Evolutionary conservation across 2,329 filamentous ascomycete genomes (phyloP), one percentile per base, ranked within the genome.

Genomic region (Cordyceps sp.): DNA sequence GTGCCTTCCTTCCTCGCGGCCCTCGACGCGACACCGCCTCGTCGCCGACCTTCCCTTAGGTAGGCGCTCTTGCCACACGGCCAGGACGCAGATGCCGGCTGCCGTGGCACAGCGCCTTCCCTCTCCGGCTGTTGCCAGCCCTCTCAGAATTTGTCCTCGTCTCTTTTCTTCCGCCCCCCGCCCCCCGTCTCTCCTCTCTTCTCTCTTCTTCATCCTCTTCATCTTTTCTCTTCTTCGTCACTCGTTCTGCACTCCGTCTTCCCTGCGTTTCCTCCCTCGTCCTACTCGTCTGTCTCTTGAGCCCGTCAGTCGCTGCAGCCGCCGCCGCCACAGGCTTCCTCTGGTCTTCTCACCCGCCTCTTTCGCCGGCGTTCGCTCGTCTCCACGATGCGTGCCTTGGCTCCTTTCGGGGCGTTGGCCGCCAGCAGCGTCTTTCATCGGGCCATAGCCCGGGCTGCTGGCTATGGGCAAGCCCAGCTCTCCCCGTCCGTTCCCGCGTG

Each of bases 331-430:
- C 21, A 24, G 25, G 10, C n/a, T 21, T 15, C n/a, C 10, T 30
- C 10, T 14, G 19, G 3, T 28, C 32, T 4, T 29, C 8, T 14
- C 13, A 10, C 8, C n/a, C 10, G 6, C 7, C 23, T 14, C 21
- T 10, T n/a, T 18, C 34, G n/a, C n/a, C n/a, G n/a, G n/a, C n/a
- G n/a, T n/a, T n/a, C n/a, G n/a, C n/a, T n/a, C n/a, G n/a, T 32
- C 32, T 32, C 30, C 43, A 51, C 40, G 42, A 64, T 64, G 60
- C 58, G 55, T 46, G 42, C 47, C 33, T 36, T 39, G 37, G 42
- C 48, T 29, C 46, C 52, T 36, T 37, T 61, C 36, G 45, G 50
- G 39, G 47, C 47, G 44, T 33, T 62, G 29, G 36, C 46, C 41
- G 52, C 51, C 42, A 38, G 53, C 35, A 47, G 52, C 34, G 45